phyloP scores from a whole-genome alignment of 352 stramenopile genomes.

The Pythium plurisporium region DNA sequence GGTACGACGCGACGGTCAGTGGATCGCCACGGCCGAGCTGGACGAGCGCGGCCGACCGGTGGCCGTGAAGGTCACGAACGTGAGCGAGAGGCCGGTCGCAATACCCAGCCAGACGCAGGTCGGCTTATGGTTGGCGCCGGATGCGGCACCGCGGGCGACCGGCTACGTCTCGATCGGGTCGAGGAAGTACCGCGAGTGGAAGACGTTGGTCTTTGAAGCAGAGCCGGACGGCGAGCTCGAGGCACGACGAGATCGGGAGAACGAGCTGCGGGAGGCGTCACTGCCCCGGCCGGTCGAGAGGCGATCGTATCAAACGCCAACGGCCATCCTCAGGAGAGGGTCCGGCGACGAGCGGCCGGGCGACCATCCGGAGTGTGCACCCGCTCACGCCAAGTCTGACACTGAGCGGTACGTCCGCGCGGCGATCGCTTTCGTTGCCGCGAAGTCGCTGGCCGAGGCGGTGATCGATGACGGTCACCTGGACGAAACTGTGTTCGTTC shows the following conservation, averaged over 20 bases:
- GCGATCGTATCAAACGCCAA: too few species aligned
- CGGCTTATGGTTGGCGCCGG: neutral
- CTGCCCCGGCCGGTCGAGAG: too few species aligned
- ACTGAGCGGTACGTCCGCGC: neutral
- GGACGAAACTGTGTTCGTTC: neutral
- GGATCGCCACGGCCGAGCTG: conserved; percentile 4
- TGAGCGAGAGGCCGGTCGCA: neutral
- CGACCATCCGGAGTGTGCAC: too few species aligned
- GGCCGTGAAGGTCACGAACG: conserved; percentile 7
- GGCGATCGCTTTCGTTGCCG: neutral
- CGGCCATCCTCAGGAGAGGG: too few species aligned
- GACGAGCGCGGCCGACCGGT: neutral
- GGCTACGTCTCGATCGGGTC: conserved; percentile 5
- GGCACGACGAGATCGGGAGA: neutral
- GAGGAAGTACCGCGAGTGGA: neutral
- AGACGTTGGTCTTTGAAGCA: conserved; percentile 4
- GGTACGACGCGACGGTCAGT: neutral
- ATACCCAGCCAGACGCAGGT: neutral
- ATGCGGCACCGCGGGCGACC: neutral
- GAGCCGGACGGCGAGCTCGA: neutral
- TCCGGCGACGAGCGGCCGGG: too few species aligned
- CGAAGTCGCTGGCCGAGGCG: neutral
- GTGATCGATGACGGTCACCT: neutral
- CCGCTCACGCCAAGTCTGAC: too few species aligned
- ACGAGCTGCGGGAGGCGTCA: too few species aligned